A percentile compares a stretch with the other conserved stretches of the same genome.
These are phyloP conservation scores for Gnaphalium uliginosum DNA, from an alignment of 129 eudicot species.

Conservation along the genomic window DNA sequence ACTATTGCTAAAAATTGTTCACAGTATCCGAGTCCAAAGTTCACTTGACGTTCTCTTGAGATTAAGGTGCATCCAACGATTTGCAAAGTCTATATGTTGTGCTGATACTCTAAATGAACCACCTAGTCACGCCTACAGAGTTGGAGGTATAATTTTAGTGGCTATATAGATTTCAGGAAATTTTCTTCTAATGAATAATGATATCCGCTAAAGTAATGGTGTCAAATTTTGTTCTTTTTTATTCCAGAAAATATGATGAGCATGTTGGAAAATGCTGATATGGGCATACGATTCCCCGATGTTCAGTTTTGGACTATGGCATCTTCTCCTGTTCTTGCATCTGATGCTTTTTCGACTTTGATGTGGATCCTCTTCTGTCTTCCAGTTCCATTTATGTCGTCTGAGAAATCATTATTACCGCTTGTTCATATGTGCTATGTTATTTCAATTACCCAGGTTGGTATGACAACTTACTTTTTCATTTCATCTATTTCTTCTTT, in stretches of 20 bases:
- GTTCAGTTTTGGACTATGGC: slow-evolving; percentile 78
- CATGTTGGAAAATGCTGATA: slow-evolving; percentile 67
- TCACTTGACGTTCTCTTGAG: slow-evolving; percentile 59
- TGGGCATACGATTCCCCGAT: slow-evolving; percentile 60
- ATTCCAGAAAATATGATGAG: slow-evolving; percentile 63
- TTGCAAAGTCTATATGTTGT: slow-evolving; percentile 69
- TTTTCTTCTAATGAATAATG: neutral
- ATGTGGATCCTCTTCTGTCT: slow-evolving; percentile 95
- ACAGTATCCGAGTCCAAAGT: slow-evolving; percentile 47
- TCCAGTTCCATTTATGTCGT: slow-evolving; percentile 70
- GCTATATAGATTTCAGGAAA: neutral
- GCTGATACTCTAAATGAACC: slow-evolving; percentile 42
- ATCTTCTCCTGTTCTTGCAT: slow-evolving; percentile 70
- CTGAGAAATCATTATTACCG: slow-evolving; percentile 65
- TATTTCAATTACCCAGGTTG: slow-evolving; percentile 75
- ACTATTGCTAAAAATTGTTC: slow-evolving; percentile 63
- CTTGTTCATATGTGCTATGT: slow-evolving; percentile 78
- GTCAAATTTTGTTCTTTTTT: neutral
- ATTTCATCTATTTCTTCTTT: neutral
- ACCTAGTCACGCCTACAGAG: slow-evolving; percentile 28
- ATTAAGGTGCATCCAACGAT: slow-evolving; percentile 70
- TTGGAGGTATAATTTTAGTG: slow-evolving; percentile 49
- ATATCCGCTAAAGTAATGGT: slow-evolving; percentile 3
- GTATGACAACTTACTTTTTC: neutral
- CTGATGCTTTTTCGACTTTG: slow-evolving; percentile 85